Evolutionary conservation across 2,329 filamentous ascomycete species (phyloP).

Genomic region (Claviceps citrina): DNA sequence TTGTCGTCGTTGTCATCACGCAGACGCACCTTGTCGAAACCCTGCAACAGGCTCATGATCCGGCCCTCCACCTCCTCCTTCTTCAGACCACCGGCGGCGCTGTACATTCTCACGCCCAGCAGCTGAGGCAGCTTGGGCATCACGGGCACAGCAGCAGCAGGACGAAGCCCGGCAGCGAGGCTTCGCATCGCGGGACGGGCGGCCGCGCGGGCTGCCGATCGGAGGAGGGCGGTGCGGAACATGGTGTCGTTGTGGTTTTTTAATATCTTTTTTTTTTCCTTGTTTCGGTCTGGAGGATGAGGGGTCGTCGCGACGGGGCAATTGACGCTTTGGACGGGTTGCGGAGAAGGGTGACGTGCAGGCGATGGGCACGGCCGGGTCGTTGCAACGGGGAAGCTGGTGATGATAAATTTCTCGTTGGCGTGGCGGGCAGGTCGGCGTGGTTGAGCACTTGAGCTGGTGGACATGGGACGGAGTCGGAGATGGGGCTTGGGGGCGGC

Average conservation of each 20-base stretch:
- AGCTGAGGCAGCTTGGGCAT: conserved; percentile 28
- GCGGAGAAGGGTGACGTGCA: neutral
- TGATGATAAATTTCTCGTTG: conserved; percentile 33
- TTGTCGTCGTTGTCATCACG: too few relatives aligned
- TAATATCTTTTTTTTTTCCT: neutral
- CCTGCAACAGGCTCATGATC: conserved; percentile 83
- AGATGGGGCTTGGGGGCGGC: conserved; percentile 9
- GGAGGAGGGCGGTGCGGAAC: conserved; percentile 79
- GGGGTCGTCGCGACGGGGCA: neutral
- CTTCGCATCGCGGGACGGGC: conserved; percentile 34
- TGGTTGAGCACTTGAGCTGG: conserved; percentile 8
- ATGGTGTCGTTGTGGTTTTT: conserved; percentile 31
- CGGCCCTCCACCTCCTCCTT: conserved; percentile 79
- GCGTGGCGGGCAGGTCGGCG: too few relatives aligned
- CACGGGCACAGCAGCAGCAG: conserved; percentile 27
- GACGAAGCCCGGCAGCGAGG: conserved; percentile 41
- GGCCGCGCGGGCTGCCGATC: conserved; percentile 52
- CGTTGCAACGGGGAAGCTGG: too few relatives aligned
- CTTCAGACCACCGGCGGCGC: conserved; percentile 60
- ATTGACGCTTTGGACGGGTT: conserved; percentile 8
- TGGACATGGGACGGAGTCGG: conserved; percentile 16
- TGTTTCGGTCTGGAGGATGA: too few relatives aligned
- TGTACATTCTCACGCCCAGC: conserved; percentile 69
- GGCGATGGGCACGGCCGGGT: too few relatives aligned
- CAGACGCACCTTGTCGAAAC: conserved; percentile 74